Evolutionary conservation across 208 protist genomes (phyloP).

Genomic region (Angomonas ambiguus): DNA sequence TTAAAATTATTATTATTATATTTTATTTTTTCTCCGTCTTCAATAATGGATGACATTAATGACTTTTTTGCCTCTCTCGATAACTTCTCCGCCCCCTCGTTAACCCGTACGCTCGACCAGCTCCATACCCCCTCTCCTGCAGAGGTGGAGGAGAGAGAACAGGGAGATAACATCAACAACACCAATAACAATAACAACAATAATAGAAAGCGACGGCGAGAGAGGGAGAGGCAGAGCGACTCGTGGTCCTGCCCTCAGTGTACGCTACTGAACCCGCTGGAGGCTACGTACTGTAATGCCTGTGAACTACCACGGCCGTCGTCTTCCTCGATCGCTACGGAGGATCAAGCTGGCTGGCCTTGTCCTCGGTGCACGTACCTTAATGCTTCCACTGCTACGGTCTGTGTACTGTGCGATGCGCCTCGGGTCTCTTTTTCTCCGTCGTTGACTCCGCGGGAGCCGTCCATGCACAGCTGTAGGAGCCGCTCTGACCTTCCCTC

Average conservation of each 20-base stretch:
- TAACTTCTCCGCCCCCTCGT: conserved; percentile 27
- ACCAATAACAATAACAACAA: background rate
- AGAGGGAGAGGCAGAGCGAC: background rate
- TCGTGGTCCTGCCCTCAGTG: conserved; percentile 24
- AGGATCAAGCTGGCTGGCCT: too few species aligned
- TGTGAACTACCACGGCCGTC: conserved; percentile 11
- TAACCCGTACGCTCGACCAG: conserved; percentile 19
- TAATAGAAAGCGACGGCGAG: background rate
- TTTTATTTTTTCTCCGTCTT: background rate
- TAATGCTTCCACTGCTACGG: background rate
- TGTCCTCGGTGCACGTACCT: conserved; percentile 7
- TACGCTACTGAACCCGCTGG: conserved; percentile 21
- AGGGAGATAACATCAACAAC: background rate
- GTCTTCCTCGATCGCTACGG: too few species aligned
- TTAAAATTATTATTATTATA: background rate
- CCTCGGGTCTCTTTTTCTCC: too few species aligned
- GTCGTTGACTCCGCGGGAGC: too few species aligned
- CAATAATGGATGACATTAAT: conserved; percentile 47
- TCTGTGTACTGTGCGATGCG: conserved; percentile 10
- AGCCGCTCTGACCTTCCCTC: too few species aligned
- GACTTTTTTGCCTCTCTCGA: conserved; percentile 50
- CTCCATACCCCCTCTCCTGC: conserved; percentile 18
- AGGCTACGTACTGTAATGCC: background rate
- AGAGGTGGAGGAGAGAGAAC: background rate
- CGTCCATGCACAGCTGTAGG: too few species aligned